Conservation (phyloP, 371 early-diverging fungal genomes). For the Mortierella sp. region DNA sequence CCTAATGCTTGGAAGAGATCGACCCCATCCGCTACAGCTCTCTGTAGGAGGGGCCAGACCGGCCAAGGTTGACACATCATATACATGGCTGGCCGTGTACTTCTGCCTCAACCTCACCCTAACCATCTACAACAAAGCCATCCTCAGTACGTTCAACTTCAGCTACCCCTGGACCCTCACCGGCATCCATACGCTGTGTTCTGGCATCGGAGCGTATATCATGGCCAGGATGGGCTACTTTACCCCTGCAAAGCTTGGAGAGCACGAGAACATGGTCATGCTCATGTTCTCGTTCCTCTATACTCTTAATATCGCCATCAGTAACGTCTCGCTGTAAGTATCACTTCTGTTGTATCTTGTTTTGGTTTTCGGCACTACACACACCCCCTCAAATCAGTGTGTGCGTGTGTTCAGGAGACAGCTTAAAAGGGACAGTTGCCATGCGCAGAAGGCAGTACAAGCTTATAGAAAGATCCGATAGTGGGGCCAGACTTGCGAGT, state of each 20-base stretch:
- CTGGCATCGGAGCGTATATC: slow-evolving; percentile 70
- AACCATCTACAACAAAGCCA: slow-evolving; percentile 88
- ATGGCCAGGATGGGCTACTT: slow-evolving; percentile 68
- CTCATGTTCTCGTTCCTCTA: slow-evolving; percentile 86
- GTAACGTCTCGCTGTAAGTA: slow-evolving; percentile 86
- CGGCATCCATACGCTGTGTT: slow-evolving; percentile 83
- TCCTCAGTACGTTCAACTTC: slow-evolving; percentile 78
- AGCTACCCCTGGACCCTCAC: slow-evolving; percentile 91
- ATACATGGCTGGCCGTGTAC: slow-evolving; percentile 76
- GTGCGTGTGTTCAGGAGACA: too few relatives aligned
- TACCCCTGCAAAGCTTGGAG: slow-evolving; percentile 66
- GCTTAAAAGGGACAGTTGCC: too few relatives aligned
- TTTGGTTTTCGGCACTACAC: too few relatives aligned
- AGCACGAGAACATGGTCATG: slow-evolving; percentile 75
- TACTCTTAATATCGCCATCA: slow-evolving; percentile 90
- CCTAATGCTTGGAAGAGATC: slow-evolving; percentile 35
- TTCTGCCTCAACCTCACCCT: slow-evolving; percentile 83
- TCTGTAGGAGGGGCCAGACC: slow-evolving; percentile 14
- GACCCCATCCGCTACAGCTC: slow-evolving; percentile 48
- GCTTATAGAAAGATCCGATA: too few relatives aligned
- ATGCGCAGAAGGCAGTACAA: too few relatives aligned
- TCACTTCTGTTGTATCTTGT: not conserved
- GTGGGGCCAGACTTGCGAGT: too few relatives aligned
- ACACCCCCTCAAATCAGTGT: too few relatives aligned
- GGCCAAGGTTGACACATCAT: slow-evolving; percentile 57